Percentiles rank a stretch among this genome's conserved stretches.
phyloP scores from a whole-genome alignment of 148 eudicot species.

The Oxyria digyna region DNA sequence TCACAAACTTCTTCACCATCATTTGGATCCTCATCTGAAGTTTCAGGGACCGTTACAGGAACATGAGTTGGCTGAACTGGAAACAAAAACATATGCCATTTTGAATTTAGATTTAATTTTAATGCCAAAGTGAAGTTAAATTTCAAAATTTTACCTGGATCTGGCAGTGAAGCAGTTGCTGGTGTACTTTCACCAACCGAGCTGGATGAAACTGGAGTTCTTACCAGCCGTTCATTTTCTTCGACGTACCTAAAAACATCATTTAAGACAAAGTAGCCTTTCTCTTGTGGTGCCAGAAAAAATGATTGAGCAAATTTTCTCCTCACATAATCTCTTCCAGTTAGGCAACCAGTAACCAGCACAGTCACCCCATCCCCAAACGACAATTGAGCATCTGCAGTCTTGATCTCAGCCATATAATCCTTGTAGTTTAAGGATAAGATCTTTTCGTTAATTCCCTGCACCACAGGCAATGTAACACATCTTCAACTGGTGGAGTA shows the following conservation, averaged over 20 bases:
- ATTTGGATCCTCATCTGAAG: conserved; percentile 32
- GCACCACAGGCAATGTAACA: conserved; percentile 5
- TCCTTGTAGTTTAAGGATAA: conserved; percentile 50
- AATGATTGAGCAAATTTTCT: conserved; percentile 66
- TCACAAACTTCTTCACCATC: conserved; percentile 45
- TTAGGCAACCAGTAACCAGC: conserved; percentile 70
- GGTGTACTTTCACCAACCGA: conserved; percentile 16
- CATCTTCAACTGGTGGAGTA: neutral
- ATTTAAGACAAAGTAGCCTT: conserved; percentile 75
- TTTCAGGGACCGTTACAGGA: conserved; percentile 18
- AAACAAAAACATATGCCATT: conserved; percentile 12
- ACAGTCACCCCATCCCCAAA: conserved; percentile 61
- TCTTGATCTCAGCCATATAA: conserved; percentile 59
- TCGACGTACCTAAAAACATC: conserved; percentile 70
- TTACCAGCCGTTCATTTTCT: conserved; percentile 17
- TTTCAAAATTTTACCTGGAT: conserved; percentile 21
- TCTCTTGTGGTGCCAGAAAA: conserved; percentile 85
- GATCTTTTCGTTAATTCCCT: conserved; percentile 69
- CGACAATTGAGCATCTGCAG: conserved; percentile 83
- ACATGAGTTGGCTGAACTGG: conserved; percentile 34
- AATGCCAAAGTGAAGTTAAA: neutral
- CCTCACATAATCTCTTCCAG: conserved; percentile 41
- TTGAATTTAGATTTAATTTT: neutral
- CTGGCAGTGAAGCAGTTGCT: conserved; percentile 18
- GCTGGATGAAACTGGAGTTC: conserved; percentile 13